These are phyloP conservation scores for Kurtzmaniella quercitrusa DNA, from an alignment of 1,139 yeast species.

Conservation along the genomic window DNA sequence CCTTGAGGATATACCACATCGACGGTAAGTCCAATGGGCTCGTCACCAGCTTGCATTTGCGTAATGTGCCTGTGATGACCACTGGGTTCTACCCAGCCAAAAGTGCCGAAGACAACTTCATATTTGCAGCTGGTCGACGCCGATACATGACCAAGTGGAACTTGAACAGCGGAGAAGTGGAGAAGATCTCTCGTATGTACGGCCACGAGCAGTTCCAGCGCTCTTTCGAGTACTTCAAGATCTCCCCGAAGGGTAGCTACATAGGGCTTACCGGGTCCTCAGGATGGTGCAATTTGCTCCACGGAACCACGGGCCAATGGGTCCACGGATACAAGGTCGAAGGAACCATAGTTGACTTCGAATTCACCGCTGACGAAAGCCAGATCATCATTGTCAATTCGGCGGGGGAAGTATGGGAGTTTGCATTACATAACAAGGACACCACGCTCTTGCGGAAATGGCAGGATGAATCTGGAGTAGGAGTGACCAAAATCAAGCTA, in stretches of 20 bases:
- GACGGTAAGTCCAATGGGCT: constrained; percentile 85
- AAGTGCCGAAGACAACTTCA: constrained; percentile 37
- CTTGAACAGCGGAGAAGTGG: constrained; percentile 66
- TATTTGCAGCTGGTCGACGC: constrained; percentile 89
- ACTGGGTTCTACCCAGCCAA: constrained; percentile 54
- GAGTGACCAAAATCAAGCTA: constrained; percentile 71
- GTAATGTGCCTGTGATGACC: constrained; percentile 74
- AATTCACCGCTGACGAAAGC: constrained; percentile 56
- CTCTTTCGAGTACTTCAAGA: constrained; percentile 81
- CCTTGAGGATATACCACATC: constrained; percentile 79
- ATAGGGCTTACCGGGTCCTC: constrained; percentile 77
- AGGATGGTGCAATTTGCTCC: constrained; percentile 86
- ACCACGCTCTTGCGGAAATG: constrained; percentile 53
- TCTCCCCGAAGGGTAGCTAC: constrained; percentile 65
- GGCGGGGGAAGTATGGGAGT: constrained; percentile 92
- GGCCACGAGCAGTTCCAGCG: constrained; percentile 85
- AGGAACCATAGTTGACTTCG: constrained; percentile 78
- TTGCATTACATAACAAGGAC: constrained; percentile 37
- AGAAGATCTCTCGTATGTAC: constrained; percentile 82
- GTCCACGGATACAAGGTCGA: constrained; percentile 82
- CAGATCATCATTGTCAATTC: constrained; percentile 61
- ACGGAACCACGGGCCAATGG: constrained; percentile 81
- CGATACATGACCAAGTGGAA: constrained; percentile 92
- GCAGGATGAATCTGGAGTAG: constrained; percentile 86
- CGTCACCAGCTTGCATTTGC: constrained; percentile 76